Conservation (phyloP, 2,329 filamentous ascomycete species). For the Aspergillus quadrilineatus region DNA sequence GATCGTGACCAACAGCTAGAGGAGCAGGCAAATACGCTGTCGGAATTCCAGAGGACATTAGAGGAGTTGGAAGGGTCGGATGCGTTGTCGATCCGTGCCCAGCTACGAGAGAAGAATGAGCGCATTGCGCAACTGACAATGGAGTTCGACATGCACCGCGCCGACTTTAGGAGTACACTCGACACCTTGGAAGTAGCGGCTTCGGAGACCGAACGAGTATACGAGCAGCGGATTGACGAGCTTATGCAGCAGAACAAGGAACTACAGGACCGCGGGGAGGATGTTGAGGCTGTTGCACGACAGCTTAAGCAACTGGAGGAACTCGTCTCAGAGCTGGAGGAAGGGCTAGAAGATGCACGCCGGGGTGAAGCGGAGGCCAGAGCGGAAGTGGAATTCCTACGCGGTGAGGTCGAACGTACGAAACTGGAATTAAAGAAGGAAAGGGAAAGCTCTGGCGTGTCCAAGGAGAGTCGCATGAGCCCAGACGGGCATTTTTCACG, state of each 20-base stretch:
- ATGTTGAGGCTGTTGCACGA: slow-evolving; percentile 85
- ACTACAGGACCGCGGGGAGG: slow-evolving; percentile 75
- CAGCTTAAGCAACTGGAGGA: slow-evolving; percentile 96
- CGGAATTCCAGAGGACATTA: slow-evolving; percentile 86
- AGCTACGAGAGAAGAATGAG: slow-evolving; percentile 92
- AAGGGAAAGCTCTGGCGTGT: slow-evolving; percentile 71
- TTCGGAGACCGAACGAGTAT: slow-evolving; percentile 89
- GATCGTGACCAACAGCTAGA: slow-evolving; percentile 85
- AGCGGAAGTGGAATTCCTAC: slow-evolving; percentile 90
- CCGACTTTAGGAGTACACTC: slow-evolving; percentile 94
- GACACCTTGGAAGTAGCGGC: slow-evolving; percentile 95
- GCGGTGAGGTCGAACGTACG: slow-evolving; percentile 90
- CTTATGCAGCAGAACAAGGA: slow-evolving; percentile 81
- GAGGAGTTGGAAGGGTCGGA: slow-evolving; percentile 82
- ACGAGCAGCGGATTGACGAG: slow-evolving; percentile 62
- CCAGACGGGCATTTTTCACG: slow-evolving; percentile 45
- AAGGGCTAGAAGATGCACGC: slow-evolving; percentile 90
- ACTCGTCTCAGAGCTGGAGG: slow-evolving; percentile 92
- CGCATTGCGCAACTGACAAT: slow-evolving; percentile 89
- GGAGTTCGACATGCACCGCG: slow-evolving; percentile 91
- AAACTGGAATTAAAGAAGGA: slow-evolving; percentile 84
- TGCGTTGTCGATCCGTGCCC: slow-evolving; percentile 70
- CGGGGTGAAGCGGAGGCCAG: slow-evolving; percentile 92
- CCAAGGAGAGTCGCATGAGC: slow-evolving; percentile 55
- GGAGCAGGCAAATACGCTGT: slow-evolving; percentile 77